phyloP scores from a whole-genome alignment of 2,329 filamentous ascomycete genomes.

The Neoscytalidium dimidiatum region DNA sequence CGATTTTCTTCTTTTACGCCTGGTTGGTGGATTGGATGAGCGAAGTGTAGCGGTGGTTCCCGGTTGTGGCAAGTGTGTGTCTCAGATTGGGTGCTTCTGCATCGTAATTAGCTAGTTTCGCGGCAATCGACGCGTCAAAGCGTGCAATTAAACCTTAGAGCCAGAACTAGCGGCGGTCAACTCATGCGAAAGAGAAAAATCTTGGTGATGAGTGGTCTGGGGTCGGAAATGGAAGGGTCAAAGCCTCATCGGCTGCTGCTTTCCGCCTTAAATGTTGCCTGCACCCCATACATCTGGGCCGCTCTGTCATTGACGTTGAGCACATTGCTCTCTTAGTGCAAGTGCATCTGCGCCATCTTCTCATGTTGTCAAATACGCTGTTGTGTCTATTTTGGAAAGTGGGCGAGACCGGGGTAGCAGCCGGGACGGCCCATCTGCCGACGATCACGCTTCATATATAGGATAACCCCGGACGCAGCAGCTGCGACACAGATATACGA shows the following conservation, averaged over 20 bases:
- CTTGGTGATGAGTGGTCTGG: background rate
- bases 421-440: too few species aligned
- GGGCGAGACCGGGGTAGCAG: too few species aligned
- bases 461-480: too few species aligned
- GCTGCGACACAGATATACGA: too few species aligned
- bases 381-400: too few species aligned
- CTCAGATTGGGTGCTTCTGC: background rate
- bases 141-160: background rate
- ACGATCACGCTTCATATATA: too few species aligned
- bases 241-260: background rate
- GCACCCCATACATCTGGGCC: too few species aligned
- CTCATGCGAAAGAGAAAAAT: background rate
- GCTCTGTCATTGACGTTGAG: too few species aligned
- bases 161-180: background rate
- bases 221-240: background rate
- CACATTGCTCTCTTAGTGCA: too few species aligned
- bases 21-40: background rate
- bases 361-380: too few species aligned
- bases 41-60: background rate
- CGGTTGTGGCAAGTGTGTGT: background rate
- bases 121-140: background rate
- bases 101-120: background rate
- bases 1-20: background rate
- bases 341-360: too few species aligned
- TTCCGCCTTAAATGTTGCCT: background rate